Evolutionary conservation across 2,329 filamentous ascomycete species (phyloP).

Genomic region (Ceratocystis colombiana): DNA sequence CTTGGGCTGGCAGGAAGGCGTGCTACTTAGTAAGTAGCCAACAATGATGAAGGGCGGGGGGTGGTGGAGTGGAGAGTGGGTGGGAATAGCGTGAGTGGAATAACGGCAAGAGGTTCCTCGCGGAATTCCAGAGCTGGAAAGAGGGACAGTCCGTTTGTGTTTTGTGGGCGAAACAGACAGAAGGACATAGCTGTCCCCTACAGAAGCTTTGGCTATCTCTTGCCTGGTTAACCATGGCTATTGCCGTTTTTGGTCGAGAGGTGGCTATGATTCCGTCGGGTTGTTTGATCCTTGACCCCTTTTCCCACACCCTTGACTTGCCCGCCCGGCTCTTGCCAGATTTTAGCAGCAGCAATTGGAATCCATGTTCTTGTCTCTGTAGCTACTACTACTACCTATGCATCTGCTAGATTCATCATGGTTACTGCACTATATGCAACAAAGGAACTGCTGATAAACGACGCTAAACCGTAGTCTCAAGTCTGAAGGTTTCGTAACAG

Average conservation of each 20-base stretch:
- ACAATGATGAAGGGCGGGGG: background rate
- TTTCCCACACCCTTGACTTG: background rate
- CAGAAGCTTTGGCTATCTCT: background rate
- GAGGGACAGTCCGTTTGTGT: background rate
- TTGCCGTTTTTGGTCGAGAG: background rate
- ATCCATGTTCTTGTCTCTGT: too few relatives aligned
- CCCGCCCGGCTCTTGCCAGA: background rate
- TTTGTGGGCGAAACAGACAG: background rate
- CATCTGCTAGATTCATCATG: too few relatives aligned
- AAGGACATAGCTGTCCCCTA: background rate
- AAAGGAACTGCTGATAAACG: too few relatives aligned
- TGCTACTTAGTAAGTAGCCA: background rate
- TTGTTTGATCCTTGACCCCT: background rate
- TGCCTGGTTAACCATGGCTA: background rate
- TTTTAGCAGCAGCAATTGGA: too few relatives aligned
- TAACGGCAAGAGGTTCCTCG: background rate
- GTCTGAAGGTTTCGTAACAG: too few relatives aligned
- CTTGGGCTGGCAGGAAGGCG: constrained; percentile 1
- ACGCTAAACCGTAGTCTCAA: background rate
- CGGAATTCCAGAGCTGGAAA: background rate
- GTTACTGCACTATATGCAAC: too few relatives aligned
- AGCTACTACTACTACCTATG: too few relatives aligned
- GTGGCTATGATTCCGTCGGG: background rate
- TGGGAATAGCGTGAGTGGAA: background rate
- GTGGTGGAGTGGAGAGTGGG: background rate